Conservation (phyloP, 1,284 basidiomycete genomes). For the Chalciporus sp. region DNA sequence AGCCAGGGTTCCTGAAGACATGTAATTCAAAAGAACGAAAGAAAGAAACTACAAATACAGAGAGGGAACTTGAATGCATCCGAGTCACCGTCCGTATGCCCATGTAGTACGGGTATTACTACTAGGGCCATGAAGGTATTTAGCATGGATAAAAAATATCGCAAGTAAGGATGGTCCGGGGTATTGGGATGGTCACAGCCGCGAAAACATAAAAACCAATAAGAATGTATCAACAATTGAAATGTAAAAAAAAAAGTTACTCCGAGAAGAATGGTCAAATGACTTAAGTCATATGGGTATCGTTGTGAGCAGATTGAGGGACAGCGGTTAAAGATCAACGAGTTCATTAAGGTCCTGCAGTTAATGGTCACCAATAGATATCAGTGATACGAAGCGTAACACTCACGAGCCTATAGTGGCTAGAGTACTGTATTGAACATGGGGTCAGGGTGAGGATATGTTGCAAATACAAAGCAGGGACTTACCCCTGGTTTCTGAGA, state of each 20-base stretch:
- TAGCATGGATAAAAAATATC: no score
- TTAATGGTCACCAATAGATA: neutral
- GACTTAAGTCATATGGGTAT: neutral
- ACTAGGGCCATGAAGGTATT: no score
- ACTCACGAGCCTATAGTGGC: conserved; percentile 29
- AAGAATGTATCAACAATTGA: neutral
- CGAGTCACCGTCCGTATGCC: no score
- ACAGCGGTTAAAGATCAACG: conserved; percentile 19
- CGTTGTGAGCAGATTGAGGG: neutral
- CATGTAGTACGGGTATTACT: no score
- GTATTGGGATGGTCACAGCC: neutral
- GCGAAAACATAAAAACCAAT: neutral
- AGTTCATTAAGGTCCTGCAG: conserved; percentile 23
- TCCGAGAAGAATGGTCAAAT: neutral
- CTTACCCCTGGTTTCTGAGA: conserved; percentile 27
- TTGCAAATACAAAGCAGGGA: neutral
- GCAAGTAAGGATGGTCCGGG: neutral
- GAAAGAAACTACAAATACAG: no score
- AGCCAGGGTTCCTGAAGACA: no score
- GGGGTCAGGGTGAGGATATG: neutral
- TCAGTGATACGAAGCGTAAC: neutral
- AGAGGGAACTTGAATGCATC: no score
- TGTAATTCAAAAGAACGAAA: conserved; percentile 11
- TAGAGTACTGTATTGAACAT: conserved; percentile 19
- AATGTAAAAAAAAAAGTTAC: neutral